These are phyloP conservation scores for Wickerhamomyces alni DNA, from an alignment of 805 yeast species.

Conservation along the genomic window DNA sequence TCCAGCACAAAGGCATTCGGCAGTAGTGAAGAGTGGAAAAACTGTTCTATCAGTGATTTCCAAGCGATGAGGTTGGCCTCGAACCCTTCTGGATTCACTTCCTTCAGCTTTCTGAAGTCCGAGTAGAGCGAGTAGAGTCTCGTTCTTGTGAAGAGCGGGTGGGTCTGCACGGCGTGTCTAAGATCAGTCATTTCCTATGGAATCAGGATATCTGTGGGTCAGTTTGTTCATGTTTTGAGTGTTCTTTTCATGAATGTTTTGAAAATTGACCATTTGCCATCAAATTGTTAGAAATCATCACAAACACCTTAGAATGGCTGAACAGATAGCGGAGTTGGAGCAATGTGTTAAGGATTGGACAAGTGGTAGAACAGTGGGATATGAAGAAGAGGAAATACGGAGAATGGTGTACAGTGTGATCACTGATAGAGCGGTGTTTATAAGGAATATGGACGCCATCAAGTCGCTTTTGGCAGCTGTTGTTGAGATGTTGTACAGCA, in stretches of 20 bases:
- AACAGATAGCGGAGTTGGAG: neutral
- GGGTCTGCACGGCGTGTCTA: constrained; percentile 14
- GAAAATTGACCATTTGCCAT: too few species aligned
- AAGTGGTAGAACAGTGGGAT: neutral
- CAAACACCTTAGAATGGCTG: too few species aligned
- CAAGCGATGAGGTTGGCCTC: constrained; percentile 34
- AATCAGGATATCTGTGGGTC: too few species aligned
- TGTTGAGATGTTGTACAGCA: constrained; percentile 5
- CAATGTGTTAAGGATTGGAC: constrained; percentile 1
- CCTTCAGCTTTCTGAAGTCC: constrained; percentile 30
- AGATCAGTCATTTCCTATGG: constrained; percentile 5
- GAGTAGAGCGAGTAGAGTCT: constrained; percentile 33
- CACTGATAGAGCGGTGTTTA: constrained; percentile 6
- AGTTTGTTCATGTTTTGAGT: neutral
- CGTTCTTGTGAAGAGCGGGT: constrained; percentile 26
- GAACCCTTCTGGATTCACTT: constrained; percentile 35
- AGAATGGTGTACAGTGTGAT: constrained; percentile 1
- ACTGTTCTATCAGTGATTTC: constrained; percentile 24
- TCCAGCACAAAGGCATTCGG: constrained; percentile 18
- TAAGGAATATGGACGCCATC: constrained; percentile 1
- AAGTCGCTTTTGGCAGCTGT: constrained; percentile 2
- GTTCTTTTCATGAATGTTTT: too few species aligned
- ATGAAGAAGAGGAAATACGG: neutral
- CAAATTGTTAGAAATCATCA: neutral
- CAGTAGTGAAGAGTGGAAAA: constrained; percentile 10